Evolutionary conservation across 129 eudicot genomes (phyloP).

Genomic region (Helichrysum umbraculigerum): DNA sequence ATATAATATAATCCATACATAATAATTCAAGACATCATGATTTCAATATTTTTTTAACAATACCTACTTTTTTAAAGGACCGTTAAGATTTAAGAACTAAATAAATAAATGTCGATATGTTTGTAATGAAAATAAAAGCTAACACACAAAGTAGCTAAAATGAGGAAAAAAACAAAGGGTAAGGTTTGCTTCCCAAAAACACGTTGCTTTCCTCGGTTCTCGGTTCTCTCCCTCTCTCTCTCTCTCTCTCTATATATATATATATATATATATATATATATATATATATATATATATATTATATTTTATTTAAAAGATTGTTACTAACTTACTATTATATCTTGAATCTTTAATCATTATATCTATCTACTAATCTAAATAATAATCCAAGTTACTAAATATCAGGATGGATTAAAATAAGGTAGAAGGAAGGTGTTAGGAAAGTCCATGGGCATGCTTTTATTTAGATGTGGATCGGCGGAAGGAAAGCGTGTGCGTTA

Average conservation of each 20-base stretch:
- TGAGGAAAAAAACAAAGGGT: slow-evolving; percentile 27
- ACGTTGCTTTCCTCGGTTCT: slow-evolving; percentile 39
- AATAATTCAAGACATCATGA: too few relatives aligned
- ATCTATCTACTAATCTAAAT: background rate
- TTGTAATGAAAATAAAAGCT: background rate
- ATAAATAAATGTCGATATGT: background rate
- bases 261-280: too few relatives aligned
- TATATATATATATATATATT: too few relatives aligned
- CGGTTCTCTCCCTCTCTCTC: too few relatives aligned
- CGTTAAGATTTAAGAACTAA: too few relatives aligned
- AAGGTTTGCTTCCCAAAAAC: slow-evolving; percentile 43
- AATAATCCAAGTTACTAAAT: background rate
- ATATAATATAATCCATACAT: too few relatives aligned
- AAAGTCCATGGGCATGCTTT: slow-evolving; percentile 24
- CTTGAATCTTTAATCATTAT: too few relatives aligned
- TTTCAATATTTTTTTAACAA: too few relatives aligned
- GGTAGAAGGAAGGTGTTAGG: slow-evolving; percentile 31
- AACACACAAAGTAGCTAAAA: slow-evolving; percentile 18
- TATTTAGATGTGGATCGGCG: slow-evolving; percentile 18
- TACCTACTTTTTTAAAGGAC: too few relatives aligned
- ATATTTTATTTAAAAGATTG: background rate
- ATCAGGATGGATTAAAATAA: slow-evolving; percentile 23
- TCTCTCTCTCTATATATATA: too few relatives aligned
- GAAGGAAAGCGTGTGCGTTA: slow-evolving; percentile 29
- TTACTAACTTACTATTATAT: too few relatives aligned